Conservation (phyloP, 805 yeast species). For the Candida endomychidarum region DNA sequence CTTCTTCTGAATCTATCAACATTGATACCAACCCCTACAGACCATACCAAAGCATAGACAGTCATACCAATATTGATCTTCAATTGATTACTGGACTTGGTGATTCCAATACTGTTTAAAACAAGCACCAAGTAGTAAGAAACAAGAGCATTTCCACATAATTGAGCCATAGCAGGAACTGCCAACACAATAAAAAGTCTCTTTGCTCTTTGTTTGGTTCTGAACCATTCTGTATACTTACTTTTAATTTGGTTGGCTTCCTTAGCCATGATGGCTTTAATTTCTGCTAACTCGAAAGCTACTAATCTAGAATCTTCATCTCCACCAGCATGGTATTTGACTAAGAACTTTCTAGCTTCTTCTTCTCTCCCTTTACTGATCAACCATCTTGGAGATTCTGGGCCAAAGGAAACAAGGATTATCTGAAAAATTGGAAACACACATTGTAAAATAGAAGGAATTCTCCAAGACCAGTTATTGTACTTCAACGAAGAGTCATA, state of each 20-base stretch:
- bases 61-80: constrained; percentile 50
- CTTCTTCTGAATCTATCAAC: constrained; percentile 24
- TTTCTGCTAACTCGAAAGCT: constrained; percentile 39
- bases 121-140: constrained; percentile 51
- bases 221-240: constrained; percentile 14
- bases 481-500: constrained; percentile 24
- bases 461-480: constrained; percentile 44
- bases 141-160: constrained; percentile 51
- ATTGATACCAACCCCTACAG: constrained; percentile 18
- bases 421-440: constrained; percentile 44
- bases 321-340: constrained; percentile 41
- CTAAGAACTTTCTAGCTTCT: constrained; percentile 41
- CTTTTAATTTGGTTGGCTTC: constrained; percentile 11
- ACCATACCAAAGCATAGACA: constrained; percentile 42
- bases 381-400: constrained; percentile 50
- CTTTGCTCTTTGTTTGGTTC: constrained; percentile 11
- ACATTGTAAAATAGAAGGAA: constrained; percentile 53
- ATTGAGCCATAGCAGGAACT: constrained; percentile 13
- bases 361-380: constrained; percentile 40
- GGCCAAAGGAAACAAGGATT: constrained; percentile 34
- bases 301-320: constrained; percentile 32
- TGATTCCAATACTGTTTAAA: constrained; percentile 51
- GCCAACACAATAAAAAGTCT: constrained; percentile 12
- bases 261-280: constrained; percentile 12
- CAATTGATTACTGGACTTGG: constrained; percentile 41